Conservation (phyloP, 2,329 filamentous ascomycete genomes). For the Aspergillus awamori region DNA sequence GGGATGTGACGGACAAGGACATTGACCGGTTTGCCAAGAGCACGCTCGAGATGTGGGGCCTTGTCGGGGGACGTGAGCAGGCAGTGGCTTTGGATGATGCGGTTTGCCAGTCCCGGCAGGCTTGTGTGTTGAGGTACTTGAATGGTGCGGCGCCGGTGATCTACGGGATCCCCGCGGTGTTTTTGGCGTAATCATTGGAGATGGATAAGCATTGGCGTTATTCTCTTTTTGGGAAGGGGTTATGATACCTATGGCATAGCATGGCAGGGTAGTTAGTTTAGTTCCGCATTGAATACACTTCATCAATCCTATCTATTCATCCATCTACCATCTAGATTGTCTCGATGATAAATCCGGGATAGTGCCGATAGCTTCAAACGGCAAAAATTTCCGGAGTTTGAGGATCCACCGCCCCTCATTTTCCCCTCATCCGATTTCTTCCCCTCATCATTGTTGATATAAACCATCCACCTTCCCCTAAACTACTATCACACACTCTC, state of each 20-base stretch:
- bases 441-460: conserved; percentile 1
- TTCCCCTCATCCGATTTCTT: conserved; percentile 18
- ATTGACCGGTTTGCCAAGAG: conserved; percentile 88
- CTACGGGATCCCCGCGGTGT: conserved; percentile 86
- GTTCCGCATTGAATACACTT: conserved; percentile 1
- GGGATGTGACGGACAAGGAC: conserved; percentile 97
- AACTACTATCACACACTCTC: too few relatives aligned
- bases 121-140: conserved; percentile 86
- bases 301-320: neutral
- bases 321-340: too few relatives aligned
- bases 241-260: neutral
- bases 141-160: conserved; percentile 93
- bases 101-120: conserved; percentile 70
- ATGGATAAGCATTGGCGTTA: conserved; percentile 4
- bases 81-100: conserved; percentile 73
- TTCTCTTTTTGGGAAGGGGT: neutral
- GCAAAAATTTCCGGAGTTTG: conserved; percentile 14
- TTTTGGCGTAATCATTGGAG: conserved; percentile 54
- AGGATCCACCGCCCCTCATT: conserved; percentile 9
- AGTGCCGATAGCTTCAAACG: conserved; percentile 2
- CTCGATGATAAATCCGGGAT: neutral
- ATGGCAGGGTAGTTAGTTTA: neutral
- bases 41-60: conserved; percentile 83
- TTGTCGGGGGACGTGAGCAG: conserved; percentile 59
- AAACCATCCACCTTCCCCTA: conserved; percentile 3